These are phyloP conservation scores for Peniophora sp. DNA, from an alignment of 1,284 basidiomycete genomes.

Conservation along the genomic window DNA sequence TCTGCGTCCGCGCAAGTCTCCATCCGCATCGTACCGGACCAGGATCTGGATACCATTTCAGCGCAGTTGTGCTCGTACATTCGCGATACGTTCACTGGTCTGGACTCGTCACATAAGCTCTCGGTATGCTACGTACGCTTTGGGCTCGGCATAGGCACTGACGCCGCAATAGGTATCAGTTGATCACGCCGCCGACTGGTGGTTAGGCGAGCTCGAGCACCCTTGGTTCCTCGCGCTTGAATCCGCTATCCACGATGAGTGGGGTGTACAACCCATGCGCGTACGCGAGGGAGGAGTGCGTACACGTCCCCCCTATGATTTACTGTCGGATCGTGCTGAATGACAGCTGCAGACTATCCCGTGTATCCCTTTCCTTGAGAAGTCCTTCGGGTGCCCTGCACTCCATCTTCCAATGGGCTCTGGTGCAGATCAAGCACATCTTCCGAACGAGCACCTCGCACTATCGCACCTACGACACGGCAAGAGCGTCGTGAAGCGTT, in stretches of 20 bases:
- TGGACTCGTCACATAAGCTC: background rate
- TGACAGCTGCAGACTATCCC: constrained; percentile 61
- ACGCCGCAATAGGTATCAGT: constrained; percentile 51
- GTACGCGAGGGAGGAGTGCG: constrained; percentile 91
- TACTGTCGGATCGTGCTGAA: background rate
- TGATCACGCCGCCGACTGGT: constrained; percentile 90
- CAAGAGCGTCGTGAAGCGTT: constrained; percentile 67
- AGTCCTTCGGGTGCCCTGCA: constrained; percentile 77
- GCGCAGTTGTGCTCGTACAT: constrained; percentile 57
- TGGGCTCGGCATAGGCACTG: background rate
- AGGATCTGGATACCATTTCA: constrained; percentile 70
- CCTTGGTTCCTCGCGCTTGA: constrained; percentile 82
- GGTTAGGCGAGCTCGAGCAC: constrained; percentile 82
- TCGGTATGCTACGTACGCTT: constrained; percentile 1
- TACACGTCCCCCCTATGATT: constrained; percentile 10
- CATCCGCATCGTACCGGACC: constrained; percentile 90
- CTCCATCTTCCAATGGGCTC: constrained; percentile 88
- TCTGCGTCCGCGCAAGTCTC: constrained; percentile 77
- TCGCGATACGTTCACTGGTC: constrained; percentile 11
- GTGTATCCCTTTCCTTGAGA: constrained; percentile 88
- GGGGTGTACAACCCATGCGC: constrained; percentile 77
- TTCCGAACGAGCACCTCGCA: constrained; percentile 82
- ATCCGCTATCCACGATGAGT: constrained; percentile 75
- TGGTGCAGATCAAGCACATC: constrained; percentile 77
- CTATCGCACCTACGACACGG: constrained; percentile 69